phyloP scores from a whole-genome alignment of 768 basidiomycete species.

The Pisolithus tinctorius region DNA sequence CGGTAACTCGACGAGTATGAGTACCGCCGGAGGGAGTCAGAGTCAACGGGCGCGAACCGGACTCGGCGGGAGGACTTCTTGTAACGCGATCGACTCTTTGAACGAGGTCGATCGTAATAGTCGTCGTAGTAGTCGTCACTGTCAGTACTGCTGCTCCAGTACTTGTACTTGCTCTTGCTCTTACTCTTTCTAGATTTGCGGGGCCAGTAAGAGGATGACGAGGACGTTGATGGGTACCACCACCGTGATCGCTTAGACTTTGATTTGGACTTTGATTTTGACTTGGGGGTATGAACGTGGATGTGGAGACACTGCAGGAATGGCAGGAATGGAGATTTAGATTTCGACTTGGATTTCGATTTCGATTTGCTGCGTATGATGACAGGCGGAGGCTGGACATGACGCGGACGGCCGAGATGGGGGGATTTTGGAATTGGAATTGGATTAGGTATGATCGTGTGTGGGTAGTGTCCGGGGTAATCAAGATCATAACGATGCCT shows the following conservation, averaged over 20 bases:
- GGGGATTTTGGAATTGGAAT: slow-evolving; percentile 9
- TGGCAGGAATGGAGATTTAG: slow-evolving; percentile 9
- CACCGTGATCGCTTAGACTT: slow-evolving; percentile 16
- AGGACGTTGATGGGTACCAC: slow-evolving; percentile 13
- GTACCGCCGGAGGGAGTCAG: background rate
- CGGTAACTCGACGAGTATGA: background rate
- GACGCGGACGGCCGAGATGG: slow-evolving; percentile 13
- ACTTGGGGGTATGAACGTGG: slow-evolving; percentile 18
- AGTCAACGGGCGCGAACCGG: background rate
- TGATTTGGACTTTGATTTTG: slow-evolving; percentile 2
- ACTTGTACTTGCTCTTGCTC: background rate
- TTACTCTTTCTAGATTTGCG: background rate
- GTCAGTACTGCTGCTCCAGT: background rate
- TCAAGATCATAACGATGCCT: slow-evolving; percentile 11
- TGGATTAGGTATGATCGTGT: slow-evolving; percentile 12
- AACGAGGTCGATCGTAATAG: background rate
- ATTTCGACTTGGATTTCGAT: slow-evolving; percentile 9
- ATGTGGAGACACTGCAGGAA: slow-evolving; percentile 18
- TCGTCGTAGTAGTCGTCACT: background rate
- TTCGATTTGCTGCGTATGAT: slow-evolving; percentile 7
- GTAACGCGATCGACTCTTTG: background rate
- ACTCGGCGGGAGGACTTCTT: background rate
- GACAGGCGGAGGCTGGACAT: slow-evolving; percentile 4
- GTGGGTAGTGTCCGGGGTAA: slow-evolving; percentile 9
- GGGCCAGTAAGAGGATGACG: background rate